Evolutionary conservation across 2,329 filamentous ascomycete species (phyloP).

Genomic region (Fusarium sp.): DNA sequence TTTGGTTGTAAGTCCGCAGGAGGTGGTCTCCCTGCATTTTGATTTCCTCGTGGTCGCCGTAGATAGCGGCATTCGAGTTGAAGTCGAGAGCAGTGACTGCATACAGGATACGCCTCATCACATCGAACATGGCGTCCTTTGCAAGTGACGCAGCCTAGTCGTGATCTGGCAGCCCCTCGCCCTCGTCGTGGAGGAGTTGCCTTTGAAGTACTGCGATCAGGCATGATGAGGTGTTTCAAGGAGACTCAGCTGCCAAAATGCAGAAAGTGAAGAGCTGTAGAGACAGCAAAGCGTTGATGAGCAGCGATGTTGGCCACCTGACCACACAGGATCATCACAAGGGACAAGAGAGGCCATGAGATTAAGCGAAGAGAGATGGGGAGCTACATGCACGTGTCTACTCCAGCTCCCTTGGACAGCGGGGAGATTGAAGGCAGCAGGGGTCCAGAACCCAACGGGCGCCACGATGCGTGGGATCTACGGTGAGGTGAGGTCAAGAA

Average conservation of each 20-base stretch:
- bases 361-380: background rate
- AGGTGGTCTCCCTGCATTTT: background rate
- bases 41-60: background rate
- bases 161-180: conserved; percentile 1
- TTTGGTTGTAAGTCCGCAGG: background rate
- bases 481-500: background rate
- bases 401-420: background rate
- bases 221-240: background rate
- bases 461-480: background rate
- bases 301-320: background rate
- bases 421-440: background rate
- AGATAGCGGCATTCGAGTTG: conserved; percentile 7
- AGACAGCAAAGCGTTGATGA: background rate
- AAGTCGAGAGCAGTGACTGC: conserved; percentile 14
- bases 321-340: background rate
- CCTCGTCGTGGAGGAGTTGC: background rate
- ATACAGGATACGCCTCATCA: conserved; percentile 14
- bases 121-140: conserved; percentile 18
- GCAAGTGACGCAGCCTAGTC: conserved; percentile 13
- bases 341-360: background rate
- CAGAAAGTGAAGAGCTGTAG: background rate
- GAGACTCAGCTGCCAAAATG: background rate
- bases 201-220: background rate
- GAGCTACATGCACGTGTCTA: background rate
- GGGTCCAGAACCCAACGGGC: background rate